phyloP scores from a whole-genome alignment of 2,329 filamentous ascomycete genomes.

The Cercospora brassicicola region DNA sequence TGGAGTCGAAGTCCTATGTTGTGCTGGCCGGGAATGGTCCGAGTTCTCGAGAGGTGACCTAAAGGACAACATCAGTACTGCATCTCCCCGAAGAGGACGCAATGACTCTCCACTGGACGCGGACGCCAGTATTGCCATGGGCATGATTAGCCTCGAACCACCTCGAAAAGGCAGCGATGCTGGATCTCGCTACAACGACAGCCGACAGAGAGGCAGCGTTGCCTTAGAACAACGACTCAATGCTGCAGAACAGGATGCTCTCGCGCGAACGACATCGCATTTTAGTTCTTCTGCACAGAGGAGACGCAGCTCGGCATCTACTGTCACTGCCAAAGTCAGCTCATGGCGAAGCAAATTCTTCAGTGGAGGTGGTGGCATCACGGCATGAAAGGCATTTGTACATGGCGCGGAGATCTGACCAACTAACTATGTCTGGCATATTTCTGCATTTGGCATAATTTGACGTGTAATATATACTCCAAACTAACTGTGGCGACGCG shows the following conservation, averaged over 20 bases:
- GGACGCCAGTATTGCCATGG: slow-evolving; percentile 23
- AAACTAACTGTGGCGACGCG: background rate
- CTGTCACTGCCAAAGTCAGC: slow-evolving; percentile 24
- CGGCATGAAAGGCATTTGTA: background rate
- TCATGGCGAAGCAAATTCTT: slow-evolving; percentile 23
- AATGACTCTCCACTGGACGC: slow-evolving; percentile 12
- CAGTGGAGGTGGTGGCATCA: slow-evolving; percentile 6
- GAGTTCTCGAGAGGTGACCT: slow-evolving; percentile 11
- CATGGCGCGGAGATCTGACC: background rate
- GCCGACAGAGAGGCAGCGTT: slow-evolving; percentile 11
- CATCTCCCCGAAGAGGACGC: slow-evolving; percentile 11
- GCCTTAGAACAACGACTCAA: slow-evolving; percentile 7
- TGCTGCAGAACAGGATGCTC: slow-evolving; percentile 12
- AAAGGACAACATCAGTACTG: slow-evolving; percentile 13
- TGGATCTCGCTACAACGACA: background rate
- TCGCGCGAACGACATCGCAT: slow-evolving; percentile 3
- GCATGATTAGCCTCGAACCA: slow-evolving; percentile 14
- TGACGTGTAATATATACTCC: background rate
- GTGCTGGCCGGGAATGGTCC: slow-evolving; percentile 33
- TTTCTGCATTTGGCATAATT: background rate
- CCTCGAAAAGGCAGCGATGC: slow-evolving; percentile 18
- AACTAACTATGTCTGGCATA: background rate
- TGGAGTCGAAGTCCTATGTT: slow-evolving; percentile 36
- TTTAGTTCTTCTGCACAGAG: slow-evolving; percentile 6
- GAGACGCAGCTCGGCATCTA: slow-evolving; percentile 20